Evolutionary conservation across 2,329 filamentous ascomycete species (phyloP).

Genomic region (Fusarium torreyae): DNA sequence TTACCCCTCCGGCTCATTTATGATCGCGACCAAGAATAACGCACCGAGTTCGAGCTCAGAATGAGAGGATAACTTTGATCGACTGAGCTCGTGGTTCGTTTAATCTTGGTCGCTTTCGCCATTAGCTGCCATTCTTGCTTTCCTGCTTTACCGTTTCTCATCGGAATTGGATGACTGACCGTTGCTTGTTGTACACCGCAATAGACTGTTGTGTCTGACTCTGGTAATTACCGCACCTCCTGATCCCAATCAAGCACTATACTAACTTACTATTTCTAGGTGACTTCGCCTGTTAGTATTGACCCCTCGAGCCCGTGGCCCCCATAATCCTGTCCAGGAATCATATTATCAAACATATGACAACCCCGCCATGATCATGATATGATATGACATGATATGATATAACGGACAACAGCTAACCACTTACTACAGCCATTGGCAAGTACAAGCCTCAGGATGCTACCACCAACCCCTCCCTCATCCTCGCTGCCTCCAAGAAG

Average conservation of each 20-base stretch:
- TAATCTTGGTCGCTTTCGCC: constrained; percentile 1
- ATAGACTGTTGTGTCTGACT: constrained; percentile 96
- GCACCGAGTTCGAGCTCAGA: constrained; percentile 15
- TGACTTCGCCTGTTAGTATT: constrained; percentile 82
- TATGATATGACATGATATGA: constrained; percentile 32
- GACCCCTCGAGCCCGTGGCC: constrained; percentile 22
- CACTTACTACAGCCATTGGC: constrained; percentile 80
- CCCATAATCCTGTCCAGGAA: constrained; percentile 8
- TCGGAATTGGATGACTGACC: constrained; percentile 44
- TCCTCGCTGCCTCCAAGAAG: constrained; percentile 99
- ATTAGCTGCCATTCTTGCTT: constrained; percentile 2
- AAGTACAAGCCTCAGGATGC: constrained; percentile 99
- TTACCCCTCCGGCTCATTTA: constrained; percentile 52
- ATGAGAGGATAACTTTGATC: constrained; percentile 4
- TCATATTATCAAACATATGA: constrained; percentile 4
- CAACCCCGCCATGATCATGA: constrained; percentile 29
- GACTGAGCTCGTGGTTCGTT: constrained; percentile 3
- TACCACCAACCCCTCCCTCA: constrained; percentile 99
- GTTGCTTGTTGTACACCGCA: constrained; percentile 30
- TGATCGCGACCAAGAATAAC: constrained; percentile 29
- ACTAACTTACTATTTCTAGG: constrained; percentile 62
- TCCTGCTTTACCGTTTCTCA: constrained; percentile 1
- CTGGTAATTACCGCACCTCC: constrained; percentile 74
- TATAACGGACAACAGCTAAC: constrained; percentile 45
- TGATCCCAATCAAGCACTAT: constrained; percentile 38